These are phyloP conservation scores for Solanum tarapatanum DNA, from an alignment of 257 asterid species.

Conservation along the genomic window DNA sequence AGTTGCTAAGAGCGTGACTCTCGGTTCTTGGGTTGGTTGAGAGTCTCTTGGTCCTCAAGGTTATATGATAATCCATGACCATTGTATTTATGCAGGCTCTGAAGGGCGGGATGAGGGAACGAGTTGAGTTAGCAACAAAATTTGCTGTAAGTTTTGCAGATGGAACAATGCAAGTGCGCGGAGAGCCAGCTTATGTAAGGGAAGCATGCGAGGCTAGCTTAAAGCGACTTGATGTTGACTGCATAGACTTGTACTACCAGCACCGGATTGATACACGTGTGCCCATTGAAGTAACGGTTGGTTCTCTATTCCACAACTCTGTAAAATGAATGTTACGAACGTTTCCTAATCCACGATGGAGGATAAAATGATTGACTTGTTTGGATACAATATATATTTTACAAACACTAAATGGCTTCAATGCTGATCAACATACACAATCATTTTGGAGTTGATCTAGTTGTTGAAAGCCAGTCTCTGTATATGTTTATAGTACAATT, in stretches of 20 bases:
- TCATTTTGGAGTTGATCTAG: background rate
- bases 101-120: constrained; percentile 24
- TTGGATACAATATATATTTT: background rate
- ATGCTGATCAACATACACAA: background rate
- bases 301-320: background rate
- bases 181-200: constrained; percentile 32
- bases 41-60: background rate
- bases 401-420: background rate
- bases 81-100: constrained; percentile 17
- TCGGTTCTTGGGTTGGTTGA: background rate
- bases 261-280: constrained; percentile 23
- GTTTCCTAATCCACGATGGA: background rate
- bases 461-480: background rate
- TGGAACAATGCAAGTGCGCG: constrained; percentile 8
- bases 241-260: constrained; percentile 34
- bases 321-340: background rate
- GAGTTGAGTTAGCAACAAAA: constrained; percentile 31
- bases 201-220: constrained; percentile 30
- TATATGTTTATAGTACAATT: background rate
- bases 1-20: background rate
- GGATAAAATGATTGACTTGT: background rate
- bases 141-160: constrained; percentile 8
- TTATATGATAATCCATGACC: background rate
- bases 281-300: constrained; percentile 42
- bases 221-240: constrained; percentile 29